Evolutionary conservation across 345 rosid genomes (phyloP).

Genomic region (Leavenworthia alabamica): DNA sequence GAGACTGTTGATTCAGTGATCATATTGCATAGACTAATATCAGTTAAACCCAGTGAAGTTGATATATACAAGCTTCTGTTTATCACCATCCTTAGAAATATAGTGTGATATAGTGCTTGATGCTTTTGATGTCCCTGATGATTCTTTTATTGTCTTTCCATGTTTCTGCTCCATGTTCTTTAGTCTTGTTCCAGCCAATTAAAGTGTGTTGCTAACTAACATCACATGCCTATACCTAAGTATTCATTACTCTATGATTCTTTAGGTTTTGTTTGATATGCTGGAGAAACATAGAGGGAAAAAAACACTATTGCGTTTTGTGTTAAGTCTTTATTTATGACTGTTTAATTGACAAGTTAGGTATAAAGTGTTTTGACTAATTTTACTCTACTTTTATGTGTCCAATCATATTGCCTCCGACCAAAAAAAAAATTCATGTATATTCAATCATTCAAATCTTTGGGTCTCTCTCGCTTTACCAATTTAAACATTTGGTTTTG

Average conservation of each 20-base stretch:
- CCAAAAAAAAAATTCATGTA: too few relatives aligned
- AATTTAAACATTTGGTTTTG: not conserved
- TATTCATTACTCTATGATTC: not conserved
- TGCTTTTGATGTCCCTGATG: conserved; percentile 10
- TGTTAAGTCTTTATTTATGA: not conserved
- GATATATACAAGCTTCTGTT: conserved; percentile 8
- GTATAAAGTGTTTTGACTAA: not conserved
- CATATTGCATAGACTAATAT: conserved; percentile 20
- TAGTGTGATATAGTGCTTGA: conserved; percentile 4
- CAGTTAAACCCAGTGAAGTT: not conserved
- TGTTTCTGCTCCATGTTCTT: conserved; percentile 5
- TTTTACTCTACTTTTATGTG: not conserved
- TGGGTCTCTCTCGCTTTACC: not conserved
- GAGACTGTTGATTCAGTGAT: conserved; percentile 4
- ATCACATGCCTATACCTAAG: not conserved
- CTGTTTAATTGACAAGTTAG: conserved; percentile 14
- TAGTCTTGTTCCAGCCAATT: conserved; percentile 8
- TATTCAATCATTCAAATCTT: too few relatives aligned
- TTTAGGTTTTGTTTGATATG: conserved; percentile 5
- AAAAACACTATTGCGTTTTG: not conserved
- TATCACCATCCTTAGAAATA: not conserved
- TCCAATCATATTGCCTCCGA: too few relatives aligned
- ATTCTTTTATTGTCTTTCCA: not conserved
- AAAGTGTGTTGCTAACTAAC: conserved; percentile 5
- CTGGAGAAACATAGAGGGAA: too few relatives aligned